Evolutionary conservation across 495 filamentous ascomycete species (phyloP).

Genomic region (Cercophora sp.): DNA sequence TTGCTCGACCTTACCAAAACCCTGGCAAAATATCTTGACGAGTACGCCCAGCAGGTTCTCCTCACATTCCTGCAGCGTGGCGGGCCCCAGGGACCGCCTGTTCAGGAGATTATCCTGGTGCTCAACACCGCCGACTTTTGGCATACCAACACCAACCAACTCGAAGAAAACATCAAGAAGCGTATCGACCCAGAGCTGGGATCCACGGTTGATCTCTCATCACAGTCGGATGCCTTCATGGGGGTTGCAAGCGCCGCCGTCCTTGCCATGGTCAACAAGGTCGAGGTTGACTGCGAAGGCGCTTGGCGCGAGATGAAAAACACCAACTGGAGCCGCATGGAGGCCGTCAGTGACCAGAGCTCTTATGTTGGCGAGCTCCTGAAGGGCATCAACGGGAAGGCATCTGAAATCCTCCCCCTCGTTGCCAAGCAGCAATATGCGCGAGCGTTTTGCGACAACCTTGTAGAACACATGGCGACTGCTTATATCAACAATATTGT

Average conservation of each 20-base stretch:
- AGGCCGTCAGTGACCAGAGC: constrained; percentile 92
- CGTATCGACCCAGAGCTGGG: constrained; percentile 76
- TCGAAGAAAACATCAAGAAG: constrained; percentile 91
- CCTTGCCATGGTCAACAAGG: constrained; percentile 73
- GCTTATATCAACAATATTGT: constrained; percentile 80
- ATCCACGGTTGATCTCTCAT: constrained; percentile 77
- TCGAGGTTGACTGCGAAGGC: constrained; percentile 76
- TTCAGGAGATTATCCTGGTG: constrained; percentile 78
- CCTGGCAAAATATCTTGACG: constrained; percentile 89
- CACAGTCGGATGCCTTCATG: constrained; percentile 91
- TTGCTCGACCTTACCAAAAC: constrained; percentile 81
- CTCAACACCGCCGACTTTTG: constrained; percentile 98
- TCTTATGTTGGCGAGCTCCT: constrained; percentile 83
- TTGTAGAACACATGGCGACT: constrained; percentile 79
- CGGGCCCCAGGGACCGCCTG: constrained; percentile 52
- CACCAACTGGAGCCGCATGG: constrained; percentile 91
- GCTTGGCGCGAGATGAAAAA: constrained; percentile 97
- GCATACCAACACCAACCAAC: constrained; percentile 83
- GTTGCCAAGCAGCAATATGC: constrained; percentile 94
- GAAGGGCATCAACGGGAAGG: constrained; percentile 61
- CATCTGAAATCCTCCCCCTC: constrained; percentile 67
- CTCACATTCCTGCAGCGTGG: constrained; percentile 68
- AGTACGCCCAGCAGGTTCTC: constrained; percentile 91
- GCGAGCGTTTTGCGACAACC: constrained; percentile 87
- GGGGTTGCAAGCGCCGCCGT: constrained; percentile 88